Evolutionary conservation across 331 rosid species (phyloP).

Genomic region (Dryas integrifolia): DNA sequence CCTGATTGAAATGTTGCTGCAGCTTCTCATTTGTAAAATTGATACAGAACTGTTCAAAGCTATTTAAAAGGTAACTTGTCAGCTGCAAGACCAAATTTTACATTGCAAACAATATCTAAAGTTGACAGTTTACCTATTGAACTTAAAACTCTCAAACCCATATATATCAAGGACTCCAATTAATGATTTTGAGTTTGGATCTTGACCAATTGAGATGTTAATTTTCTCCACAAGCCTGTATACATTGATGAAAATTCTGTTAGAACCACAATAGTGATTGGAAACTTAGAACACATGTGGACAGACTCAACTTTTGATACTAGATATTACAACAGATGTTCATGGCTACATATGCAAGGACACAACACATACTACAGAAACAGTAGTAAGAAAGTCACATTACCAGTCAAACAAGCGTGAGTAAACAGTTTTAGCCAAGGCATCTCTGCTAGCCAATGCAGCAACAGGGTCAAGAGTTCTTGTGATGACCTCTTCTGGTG

Average conservation of each 20-base stretch:
- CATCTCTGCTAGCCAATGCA: slow-evolving; percentile 92
- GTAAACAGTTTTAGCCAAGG: slow-evolving; percentile 85
- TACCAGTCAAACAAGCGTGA: slow-evolving; percentile 98
- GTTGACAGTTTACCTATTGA: slow-evolving; percentile 64
- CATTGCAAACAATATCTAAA: slow-evolving; percentile 20
- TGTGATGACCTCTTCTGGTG: slow-evolving; percentile 94
- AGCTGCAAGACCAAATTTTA: slow-evolving; percentile 29
- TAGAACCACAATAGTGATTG: slow-evolving; percentile 22
- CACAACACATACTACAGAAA: slow-evolving; percentile 13
- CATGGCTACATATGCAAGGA: background rate
- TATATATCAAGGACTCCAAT: slow-evolving; percentile 98
- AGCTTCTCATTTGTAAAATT: slow-evolving; percentile 96
- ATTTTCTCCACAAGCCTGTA: slow-evolving; percentile 95
- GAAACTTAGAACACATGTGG: slow-evolving; percentile 18
- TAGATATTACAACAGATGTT: background rate
- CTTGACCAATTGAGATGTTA: slow-evolving; percentile 91
- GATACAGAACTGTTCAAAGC: slow-evolving; percentile 99
- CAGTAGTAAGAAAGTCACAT: slow-evolving; percentile 28
- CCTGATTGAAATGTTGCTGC: slow-evolving; percentile 99
- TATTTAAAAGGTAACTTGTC: slow-evolving; percentile 32
- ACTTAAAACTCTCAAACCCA: slow-evolving; percentile 96
- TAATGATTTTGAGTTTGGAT: slow-evolving; percentile 80
- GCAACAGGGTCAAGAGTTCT: slow-evolving; percentile 95
- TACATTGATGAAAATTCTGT: slow-evolving; percentile 21
- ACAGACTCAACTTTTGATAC: background rate